Evolutionary conservation across 148 eudicot species (phyloP).

Genomic region (Persicaria tinctoria): DNA sequence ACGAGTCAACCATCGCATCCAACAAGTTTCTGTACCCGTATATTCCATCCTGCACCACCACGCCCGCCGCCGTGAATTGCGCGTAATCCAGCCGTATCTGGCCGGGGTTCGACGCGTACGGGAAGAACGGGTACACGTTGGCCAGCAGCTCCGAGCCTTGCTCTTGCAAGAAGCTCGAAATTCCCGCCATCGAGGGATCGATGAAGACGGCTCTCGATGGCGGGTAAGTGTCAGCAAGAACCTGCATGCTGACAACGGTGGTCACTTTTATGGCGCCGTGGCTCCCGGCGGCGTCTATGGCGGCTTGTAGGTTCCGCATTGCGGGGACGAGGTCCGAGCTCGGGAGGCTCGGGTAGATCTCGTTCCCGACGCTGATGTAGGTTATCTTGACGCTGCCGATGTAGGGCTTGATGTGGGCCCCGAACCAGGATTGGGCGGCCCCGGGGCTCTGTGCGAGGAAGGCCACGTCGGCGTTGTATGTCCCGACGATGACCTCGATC

Average conservation of each 20-base stretch:
- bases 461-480: constrained; percentile 27
- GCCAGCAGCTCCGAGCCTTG: constrained; percentile 25
- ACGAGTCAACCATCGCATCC: constrained; percentile 37
- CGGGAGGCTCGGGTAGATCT: constrained; percentile 32
- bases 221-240: constrained; percentile 34
- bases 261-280: constrained; percentile 26
- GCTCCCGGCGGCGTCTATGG: constrained; percentile 17
- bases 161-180: constrained; percentile 18
- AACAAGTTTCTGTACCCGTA: constrained; percentile 35
- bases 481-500: constrained; percentile 37
- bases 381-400: constrained; percentile 19
- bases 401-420: constrained; percentile 29
- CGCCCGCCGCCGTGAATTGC: constrained; percentile 16
- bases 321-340: constrained; percentile 29
- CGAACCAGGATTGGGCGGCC: constrained; percentile 32
- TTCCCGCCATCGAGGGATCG: constrained; percentile 11
- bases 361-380: constrained; percentile 54
- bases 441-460: constrained; percentile 23
- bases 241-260: constrained; percentile 31
- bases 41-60: constrained; percentile 21
- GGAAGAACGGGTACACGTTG: constrained; percentile 51
- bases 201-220: constrained; percentile 25
- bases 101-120: constrained; percentile 21
- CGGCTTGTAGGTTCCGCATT: constrained; percentile 35
- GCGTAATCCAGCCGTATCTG: constrained; percentile 36